Base-by-base conservation (phyloP, 257 asterid species). In the Primulina tabacum region DNA sequence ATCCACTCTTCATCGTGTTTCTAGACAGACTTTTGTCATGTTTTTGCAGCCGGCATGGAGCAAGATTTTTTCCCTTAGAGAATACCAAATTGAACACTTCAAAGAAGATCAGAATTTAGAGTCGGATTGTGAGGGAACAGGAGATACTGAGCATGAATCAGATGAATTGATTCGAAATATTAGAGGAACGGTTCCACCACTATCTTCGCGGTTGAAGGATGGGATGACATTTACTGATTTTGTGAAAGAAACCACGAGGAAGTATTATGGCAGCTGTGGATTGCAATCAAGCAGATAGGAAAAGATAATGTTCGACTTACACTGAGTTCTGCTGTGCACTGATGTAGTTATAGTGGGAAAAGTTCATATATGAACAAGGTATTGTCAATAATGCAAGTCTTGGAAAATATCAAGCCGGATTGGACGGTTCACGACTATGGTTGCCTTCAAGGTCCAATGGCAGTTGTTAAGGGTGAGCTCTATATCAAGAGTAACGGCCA, bases 321-420 rank as follows among this genome's bases (percentile, higher is more conserved):
- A 0, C 88, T 24, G 26, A 24, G 26, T 3, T 32, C 4, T 32
- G 4, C 35, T 32, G 5, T 32, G 99, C 71, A 77, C 90, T 0
- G 99, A 98, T 6, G 83, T 91, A 62, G 95, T 91, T 34, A 64
- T 89, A 32, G 90, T 68, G 16, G 96, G 92, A 35, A 88, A 82
- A 77, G 90, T 94, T 43, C 98, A 92, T 35, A 84, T 91, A 55
- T 94, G 86, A 97, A 91, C 79, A 91, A 91, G 89, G 98, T 97
- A 1, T 77, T 84, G 75, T 81, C 98, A 2, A 84, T 87, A 0
- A 95, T 94, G 78, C 99, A 91, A 75, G 85, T 91, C 30, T 60
- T 89, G 81, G 95, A 86, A 34, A 84, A 79, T 33, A 67, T 77
- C 60, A 83, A 84, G 72, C 87, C 72, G 60, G 95, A 95, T 28